Conservation (phyloP, 2,329 filamentous ascomycete genomes). For the Emericellopsis atlantica region DNA sequence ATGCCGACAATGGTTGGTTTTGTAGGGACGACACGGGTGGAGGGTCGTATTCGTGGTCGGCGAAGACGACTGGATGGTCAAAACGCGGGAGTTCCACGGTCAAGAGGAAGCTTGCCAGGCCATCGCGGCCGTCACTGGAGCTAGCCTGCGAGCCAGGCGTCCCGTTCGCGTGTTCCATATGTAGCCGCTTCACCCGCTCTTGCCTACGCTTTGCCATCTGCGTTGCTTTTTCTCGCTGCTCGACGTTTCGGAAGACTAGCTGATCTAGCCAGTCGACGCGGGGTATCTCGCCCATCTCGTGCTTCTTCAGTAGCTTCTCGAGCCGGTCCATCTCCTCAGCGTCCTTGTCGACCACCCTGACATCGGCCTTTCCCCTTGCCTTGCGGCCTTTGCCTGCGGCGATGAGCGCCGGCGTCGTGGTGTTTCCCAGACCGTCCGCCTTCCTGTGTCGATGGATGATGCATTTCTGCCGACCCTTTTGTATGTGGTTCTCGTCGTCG, state of each 20-base stretch:
- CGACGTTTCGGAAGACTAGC: constrained; percentile 80
- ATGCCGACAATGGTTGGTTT: constrained; percentile 27
- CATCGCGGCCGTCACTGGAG: constrained; percentile 28
- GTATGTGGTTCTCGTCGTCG: constrained; percentile 78
- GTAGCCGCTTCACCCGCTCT: constrained; percentile 32
- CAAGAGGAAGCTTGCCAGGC: constrained; percentile 57
- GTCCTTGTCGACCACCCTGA: constrained; percentile 51
- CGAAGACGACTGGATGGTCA: constrained; percentile 91
- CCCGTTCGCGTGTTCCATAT: constrained; percentile 18
- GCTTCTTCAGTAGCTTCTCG: constrained; percentile 87
- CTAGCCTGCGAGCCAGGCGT: constrained; percentile 3
- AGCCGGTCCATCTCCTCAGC: constrained; percentile 78
- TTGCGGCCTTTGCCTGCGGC: constrained; percentile 30
- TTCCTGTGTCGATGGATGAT: constrained; percentile 67
- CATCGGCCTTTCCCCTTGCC: constrained; percentile 28
- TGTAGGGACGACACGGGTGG: constrained; percentile 70
- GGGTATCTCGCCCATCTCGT: constrained; percentile 93
- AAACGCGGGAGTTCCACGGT: constrained; percentile 89
- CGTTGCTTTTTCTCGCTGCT: constrained; percentile 55
- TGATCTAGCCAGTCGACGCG: constrained; percentile 93
- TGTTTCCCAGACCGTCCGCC: constrained; percentile 74
- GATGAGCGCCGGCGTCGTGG: constrained; percentile 60
- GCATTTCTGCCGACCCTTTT: constrained; percentile 89
- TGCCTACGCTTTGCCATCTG: constrained; percentile 44
- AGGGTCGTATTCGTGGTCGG: constrained; percentile 82